Conservation (phyloP, 1,139 yeast genomes). For the Taphrina populina region DNA sequence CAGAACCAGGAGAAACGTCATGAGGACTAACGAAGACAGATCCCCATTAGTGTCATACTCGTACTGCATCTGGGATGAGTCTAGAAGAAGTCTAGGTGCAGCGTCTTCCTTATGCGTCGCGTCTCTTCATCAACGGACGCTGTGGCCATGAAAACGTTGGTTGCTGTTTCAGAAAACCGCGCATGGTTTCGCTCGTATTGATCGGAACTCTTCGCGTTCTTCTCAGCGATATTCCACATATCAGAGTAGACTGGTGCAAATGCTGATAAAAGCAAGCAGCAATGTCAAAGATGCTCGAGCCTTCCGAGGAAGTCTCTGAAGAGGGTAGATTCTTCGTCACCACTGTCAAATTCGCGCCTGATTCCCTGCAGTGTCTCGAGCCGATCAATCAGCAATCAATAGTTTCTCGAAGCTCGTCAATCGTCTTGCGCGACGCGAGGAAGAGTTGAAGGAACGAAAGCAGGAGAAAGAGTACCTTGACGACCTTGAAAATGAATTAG, state of each 20-base stretch:
- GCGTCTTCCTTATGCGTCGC: too few relatives aligned
- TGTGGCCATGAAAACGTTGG: too few relatives aligned
- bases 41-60: slow-evolving; percentile 25
- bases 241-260: too few relatives aligned
- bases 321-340: slow-evolving; percentile 10
- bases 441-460: slow-evolving; percentile 53
- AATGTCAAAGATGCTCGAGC: slow-evolving; percentile 28
- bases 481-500: slow-evolving; percentile 81
- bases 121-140: too few relatives aligned
- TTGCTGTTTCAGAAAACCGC: too few relatives aligned
- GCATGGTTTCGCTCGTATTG: too few relatives aligned
- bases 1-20: slow-evolving; percentile 22
- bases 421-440: slow-evolving; percentile 60
- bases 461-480: slow-evolving; percentile 85
- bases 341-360: too few relatives aligned
- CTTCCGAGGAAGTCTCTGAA: slow-evolving; percentile 26
- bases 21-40: slow-evolving; percentile 24
- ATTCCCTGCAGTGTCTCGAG: slow-evolving; percentile 82
- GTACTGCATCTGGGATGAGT: slow-evolving; percentile 21
- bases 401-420: slow-evolving; percentile 78
- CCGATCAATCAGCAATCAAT: slow-evolving; percentile 86
- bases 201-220: too few relatives aligned
- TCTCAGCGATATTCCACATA: too few relatives aligned
- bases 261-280: too few relatives aligned
- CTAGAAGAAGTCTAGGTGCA: too few relatives aligned